phyloP scores from a whole-genome alignment of 164 flowering plant species.

The Piper longum region DNA sequence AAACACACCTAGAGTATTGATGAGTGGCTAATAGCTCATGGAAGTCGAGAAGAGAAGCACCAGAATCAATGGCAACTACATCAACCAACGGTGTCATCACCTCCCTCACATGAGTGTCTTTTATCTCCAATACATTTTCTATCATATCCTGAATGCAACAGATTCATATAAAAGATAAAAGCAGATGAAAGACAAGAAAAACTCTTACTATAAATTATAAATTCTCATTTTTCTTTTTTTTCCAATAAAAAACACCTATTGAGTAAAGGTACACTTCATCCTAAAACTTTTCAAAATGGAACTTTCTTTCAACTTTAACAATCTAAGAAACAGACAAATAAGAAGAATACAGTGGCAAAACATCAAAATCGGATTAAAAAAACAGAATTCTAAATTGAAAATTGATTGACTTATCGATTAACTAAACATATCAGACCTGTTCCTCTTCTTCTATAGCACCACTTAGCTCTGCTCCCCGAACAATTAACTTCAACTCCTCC shows the following conservation, averaged over 20 bases:
- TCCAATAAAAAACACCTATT: not conserved
- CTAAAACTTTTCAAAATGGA: too few relatives aligned
- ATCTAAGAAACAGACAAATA: not conserved
- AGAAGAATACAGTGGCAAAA: not conserved
- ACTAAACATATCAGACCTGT: constrained; percentile 36
- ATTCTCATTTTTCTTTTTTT: not conserved
- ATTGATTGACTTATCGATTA: too few relatives aligned
- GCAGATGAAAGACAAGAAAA: not conserved
- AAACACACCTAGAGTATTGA: constrained; percentile 78
- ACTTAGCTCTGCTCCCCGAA: constrained; percentile 90
- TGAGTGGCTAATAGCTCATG: constrained; percentile 80
- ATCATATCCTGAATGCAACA: constrained; percentile 79
- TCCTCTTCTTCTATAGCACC: constrained; percentile 99
- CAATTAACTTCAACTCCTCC: constrained; percentile 92
- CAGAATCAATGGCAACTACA: constrained; percentile 93
- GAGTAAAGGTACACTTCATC: not conserved
- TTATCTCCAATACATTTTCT: constrained; percentile 94
- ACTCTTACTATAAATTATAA: not conserved
- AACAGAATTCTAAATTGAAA: too few relatives aligned
- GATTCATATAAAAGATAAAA: not conserved
- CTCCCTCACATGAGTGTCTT: constrained; percentile 95
- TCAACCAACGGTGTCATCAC: constrained; percentile 99
- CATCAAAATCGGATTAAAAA: too few relatives aligned
- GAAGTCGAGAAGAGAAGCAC: constrained; percentile 79
- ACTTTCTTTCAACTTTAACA: not conserved